A percentile compares a stretch with the other conserved stretches of the same genome.
Conservation (phyloP, 2,329 filamentous ascomycete genomes). For the Coniochaeta ligniaria region DNA sequence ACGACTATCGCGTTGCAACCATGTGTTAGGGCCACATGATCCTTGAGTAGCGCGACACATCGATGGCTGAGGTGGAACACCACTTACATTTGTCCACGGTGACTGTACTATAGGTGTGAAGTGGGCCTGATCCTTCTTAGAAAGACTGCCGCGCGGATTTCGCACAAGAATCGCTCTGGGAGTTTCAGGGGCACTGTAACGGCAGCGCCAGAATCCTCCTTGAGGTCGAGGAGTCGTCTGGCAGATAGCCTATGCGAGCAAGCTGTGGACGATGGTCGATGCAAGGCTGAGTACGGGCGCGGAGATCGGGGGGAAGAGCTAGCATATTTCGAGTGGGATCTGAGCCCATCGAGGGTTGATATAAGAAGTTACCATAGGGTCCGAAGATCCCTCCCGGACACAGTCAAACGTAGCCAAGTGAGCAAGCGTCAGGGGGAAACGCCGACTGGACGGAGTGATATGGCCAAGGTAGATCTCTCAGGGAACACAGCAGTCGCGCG, state of each 20-base stretch:
- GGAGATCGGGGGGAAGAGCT: background rate
- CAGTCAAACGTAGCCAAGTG: background rate
- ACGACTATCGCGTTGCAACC: background rate
- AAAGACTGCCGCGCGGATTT: background rate
- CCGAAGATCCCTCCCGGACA: background rate
- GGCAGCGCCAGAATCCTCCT: background rate
- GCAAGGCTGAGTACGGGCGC: background rate
- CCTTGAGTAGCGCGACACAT: background rate
- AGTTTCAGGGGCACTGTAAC: background rate
- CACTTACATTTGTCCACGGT: background rate
- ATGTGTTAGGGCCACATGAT: background rate
- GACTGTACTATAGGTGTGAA: background rate
- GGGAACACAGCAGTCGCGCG: background rate
- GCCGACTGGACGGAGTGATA: background rate
- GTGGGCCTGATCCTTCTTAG: background rate
- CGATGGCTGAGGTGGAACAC: background rate
- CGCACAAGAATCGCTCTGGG: background rate
- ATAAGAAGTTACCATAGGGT: background rate
- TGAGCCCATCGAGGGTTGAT: background rate
- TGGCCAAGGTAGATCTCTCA: background rate
- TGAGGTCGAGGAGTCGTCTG: background rate
- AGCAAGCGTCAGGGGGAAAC: background rate
- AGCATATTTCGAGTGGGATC: background rate
- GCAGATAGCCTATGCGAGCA: background rate
- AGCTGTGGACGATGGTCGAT: slow-evolving; percentile 4